Base-by-base conservation (phyloP, 495 filamentous ascomycete species). In the Lineolata rhizophorae region DNA sequence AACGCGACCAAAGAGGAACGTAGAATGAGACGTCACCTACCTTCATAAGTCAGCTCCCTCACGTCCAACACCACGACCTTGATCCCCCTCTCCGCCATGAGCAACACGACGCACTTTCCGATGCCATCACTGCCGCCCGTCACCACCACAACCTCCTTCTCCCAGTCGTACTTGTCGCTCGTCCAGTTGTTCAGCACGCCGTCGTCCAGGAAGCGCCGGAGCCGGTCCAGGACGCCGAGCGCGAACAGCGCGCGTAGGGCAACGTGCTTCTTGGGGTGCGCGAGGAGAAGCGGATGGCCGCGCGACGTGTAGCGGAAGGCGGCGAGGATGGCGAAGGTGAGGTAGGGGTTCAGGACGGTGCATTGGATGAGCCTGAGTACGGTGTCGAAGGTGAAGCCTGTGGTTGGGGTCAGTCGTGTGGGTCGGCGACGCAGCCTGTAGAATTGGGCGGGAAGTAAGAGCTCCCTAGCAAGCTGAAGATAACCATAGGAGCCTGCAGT, bases 101-200 rank as follows among this genome's bases (percentile, higher is more conserved):
- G 47, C 34, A 58, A 54, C 3, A 74, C 73, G 4, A 77, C 53
- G 6, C 60, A 49, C 15, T 57, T 62, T 6, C 76, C 75, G 41
- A 81, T 77, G 0, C 74, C 76, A 30, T 62, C 62, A 27, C 68
- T 66, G 4, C 75, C 76, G 10, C 76, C 76, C 0, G 75, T 81
- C 29, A 81, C 57, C 13, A 81, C 51, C 5, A 76, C 64, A 30
- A 81, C 60, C 52, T 83, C 76, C 36, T 61, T 58, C 19, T 57
- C 49, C 71, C 73, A 81, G 53, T 75, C 61, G 45, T 73, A 78
- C 16, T 46, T 52, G 47, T 76, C 72, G 12, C 40, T 43, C 14
- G 49, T 50, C 52, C 60, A 67, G 42, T 76, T 78, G 49, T 80
- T 74, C 24, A 69, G 39, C 2, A 61, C 61, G 3, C 54, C 48